These are phyloP conservation scores for Glycine tomentella DNA, from an alignment of 306 rosid species.

Conservation along the genomic window DNA sequence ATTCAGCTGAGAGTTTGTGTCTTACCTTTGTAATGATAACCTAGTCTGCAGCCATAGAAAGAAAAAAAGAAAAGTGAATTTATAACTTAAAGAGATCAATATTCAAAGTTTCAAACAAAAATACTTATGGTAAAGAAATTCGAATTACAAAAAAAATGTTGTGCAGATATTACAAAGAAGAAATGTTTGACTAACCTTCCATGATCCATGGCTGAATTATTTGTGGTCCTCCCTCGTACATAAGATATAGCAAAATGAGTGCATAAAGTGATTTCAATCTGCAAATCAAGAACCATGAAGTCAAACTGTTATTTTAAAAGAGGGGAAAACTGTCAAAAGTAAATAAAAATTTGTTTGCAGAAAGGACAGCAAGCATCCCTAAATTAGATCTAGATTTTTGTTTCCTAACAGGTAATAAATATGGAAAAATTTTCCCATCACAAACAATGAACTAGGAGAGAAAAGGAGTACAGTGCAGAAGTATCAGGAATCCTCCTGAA, in stretches of 20 bases:
- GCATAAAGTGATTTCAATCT: slow-evolving; percentile 12
- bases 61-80: too few relatives aligned
- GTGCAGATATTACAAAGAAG: neutral
- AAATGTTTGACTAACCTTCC: neutral
- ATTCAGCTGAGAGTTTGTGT: too few relatives aligned
- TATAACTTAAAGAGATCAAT: too few relatives aligned
- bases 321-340: neutral
- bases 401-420: neutral
- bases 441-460: neutral
- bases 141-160: neutral
- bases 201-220: neutral
- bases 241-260: slow-evolving; percentile 24
- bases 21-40: too few relatives aligned
- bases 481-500: neutral
- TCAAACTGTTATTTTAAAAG: slow-evolving; percentile 14
- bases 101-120: neutral
- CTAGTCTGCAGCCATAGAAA: too few relatives aligned
- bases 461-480: neutral
- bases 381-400: neutral
- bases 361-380: neutral
- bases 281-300: slow-evolving; percentile 36
- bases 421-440: neutral
- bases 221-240: neutral
- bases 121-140: neutral
- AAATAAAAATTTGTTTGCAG: neutral